Evolutionary conservation across 352 stramenopile species (phyloP), one percentile per base, ranked within the genome.

Genomic region (Globisporangium paroecandrum): DNA sequence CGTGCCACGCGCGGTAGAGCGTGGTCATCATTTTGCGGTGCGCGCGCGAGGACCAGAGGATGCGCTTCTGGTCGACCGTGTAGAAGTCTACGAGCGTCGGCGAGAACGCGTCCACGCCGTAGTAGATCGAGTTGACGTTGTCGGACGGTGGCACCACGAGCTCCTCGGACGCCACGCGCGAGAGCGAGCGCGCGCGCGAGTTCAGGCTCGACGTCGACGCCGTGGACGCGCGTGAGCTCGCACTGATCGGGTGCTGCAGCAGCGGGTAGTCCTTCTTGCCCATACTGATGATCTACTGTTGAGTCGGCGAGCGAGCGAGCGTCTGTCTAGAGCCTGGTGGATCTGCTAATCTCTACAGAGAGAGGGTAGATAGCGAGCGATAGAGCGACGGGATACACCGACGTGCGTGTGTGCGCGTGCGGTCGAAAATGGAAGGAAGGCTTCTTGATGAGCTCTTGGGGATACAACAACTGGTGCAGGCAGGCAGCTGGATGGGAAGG

Each of bases 11-110:
- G 60, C 82, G 77, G 62, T 92, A 83, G 7, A 95, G 82, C 70
- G 87, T 95, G n/a, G 81, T 90, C 82, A 95, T 92, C 78, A 93
- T 93, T 73, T 95, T 95, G 76, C 87, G 87, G 73, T 95, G 87
- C 53, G 85, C 83, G 29, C 87, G 87, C 55, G 87, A 95, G 54
- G 83, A 93, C 87, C 87, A 95, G 68, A 95, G 83, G 64, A 95
- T 90, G 65, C 87, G 87, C 65, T 92, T 95, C 69, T 92, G 82
- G 74, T 93, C 87, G 47, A 81, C 53, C 55, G 87, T 93, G 85
- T 92, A 92, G 60, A 95, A 92, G 64, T 95, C 87, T 46, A 95
- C 84, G 65, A 95, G 82, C 66, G 87, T 95, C 9, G 85, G 87
- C 24, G 85, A 95, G 73, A 95, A 95, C 62, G 84, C 77, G 72